Evolutionary conservation across 345 rosid genomes (phyloP).

Genomic region (Eutrema heterophyllum): DNA sequence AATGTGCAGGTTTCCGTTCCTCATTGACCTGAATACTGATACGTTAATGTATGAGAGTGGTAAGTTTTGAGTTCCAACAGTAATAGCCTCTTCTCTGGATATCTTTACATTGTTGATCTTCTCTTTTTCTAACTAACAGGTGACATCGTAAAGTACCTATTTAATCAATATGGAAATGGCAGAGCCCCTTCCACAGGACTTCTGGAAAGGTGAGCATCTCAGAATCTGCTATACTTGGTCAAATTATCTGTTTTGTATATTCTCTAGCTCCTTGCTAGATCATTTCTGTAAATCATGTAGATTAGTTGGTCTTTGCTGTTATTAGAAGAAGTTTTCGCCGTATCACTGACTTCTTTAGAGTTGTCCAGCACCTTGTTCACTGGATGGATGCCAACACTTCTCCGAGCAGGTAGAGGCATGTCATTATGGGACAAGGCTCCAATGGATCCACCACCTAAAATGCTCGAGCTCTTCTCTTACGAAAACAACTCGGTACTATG

Average conservation of each 20-base stretch:
- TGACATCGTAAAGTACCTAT: constrained; percentile 73
- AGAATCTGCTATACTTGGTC: background rate
- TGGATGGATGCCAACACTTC: constrained; percentile 88
- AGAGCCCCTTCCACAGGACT: constrained; percentile 59
- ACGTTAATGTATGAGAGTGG: constrained; percentile 78
- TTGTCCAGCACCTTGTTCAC: constrained; percentile 64
- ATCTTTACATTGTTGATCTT: background rate
- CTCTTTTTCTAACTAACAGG: constrained; percentile 31
- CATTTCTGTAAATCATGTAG: background rate
- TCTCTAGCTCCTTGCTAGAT: background rate
- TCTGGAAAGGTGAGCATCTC: constrained; percentile 54
- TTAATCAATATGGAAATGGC: constrained; percentile 65
- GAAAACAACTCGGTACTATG: constrained; percentile 61
- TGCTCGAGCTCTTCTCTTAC: constrained; percentile 70
- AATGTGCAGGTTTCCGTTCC: constrained; percentile 70
- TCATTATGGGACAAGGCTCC: constrained; percentile 65
- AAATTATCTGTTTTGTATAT: background rate
- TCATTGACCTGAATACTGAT: constrained; percentile 66
- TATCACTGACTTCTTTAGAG: constrained; percentile 5
- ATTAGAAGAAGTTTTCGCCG: background rate
- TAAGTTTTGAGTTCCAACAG: constrained; percentile 29
- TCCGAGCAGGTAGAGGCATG: constrained; percentile 88
- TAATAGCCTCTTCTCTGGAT: constrained; percentile 1
- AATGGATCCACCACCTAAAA: constrained; percentile 43
- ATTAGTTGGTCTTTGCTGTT: background rate